Percentiles rank a stretch among this genome's conserved stretches.
Evolutionary conservation across 495 filamentous ascomycete genomes (phyloP).

Genomic region (Astrothelium subdiscretum): DNA sequence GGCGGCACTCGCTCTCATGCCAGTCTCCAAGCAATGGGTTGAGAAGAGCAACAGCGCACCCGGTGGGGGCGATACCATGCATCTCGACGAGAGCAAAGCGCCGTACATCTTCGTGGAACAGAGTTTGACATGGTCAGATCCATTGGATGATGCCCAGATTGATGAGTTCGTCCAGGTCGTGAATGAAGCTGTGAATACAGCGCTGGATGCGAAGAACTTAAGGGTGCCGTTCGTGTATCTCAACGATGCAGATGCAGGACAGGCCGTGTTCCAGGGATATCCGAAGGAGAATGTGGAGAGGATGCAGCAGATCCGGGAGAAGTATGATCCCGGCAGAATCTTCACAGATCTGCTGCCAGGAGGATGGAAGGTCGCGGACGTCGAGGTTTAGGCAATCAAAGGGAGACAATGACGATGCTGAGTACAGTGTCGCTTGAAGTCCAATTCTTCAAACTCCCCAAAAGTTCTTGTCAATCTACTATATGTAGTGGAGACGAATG

Average conservation of each 20-base stretch:
- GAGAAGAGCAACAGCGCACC: neutral
- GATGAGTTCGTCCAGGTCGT: neutral
- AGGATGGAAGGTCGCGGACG: neutral
- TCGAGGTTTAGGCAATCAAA: neutral
- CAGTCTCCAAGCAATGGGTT: neutral
- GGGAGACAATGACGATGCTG: no score
- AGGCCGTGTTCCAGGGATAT: conserved; percentile 38
- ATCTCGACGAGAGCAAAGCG: neutral
- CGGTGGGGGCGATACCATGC: neutral
- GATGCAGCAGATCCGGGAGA: conserved; percentile 29
- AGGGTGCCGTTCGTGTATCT: conserved; percentile 25
- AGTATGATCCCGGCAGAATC: conserved; percentile 40
- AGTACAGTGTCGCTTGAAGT: no score
- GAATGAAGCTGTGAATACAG: conserved; percentile 12
- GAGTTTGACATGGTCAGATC: neutral
- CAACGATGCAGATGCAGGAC: conserved; percentile 33
- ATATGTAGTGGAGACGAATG: neutral
- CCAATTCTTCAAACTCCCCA: no score
- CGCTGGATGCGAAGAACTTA: conserved; percentile 20
- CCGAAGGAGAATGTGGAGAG: conserved; percentile 30
- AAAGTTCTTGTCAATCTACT: no score
- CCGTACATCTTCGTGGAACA: neutral
- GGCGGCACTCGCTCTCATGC: neutral
- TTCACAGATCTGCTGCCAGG: conserved; percentile 31
- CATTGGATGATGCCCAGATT: neutral